Percentiles rank a stretch among this genome's conserved stretches.
Evolutionary conservation across 1,139 yeast genomes (phyloP).

Genomic region (Yamadazyma oceani): DNA sequence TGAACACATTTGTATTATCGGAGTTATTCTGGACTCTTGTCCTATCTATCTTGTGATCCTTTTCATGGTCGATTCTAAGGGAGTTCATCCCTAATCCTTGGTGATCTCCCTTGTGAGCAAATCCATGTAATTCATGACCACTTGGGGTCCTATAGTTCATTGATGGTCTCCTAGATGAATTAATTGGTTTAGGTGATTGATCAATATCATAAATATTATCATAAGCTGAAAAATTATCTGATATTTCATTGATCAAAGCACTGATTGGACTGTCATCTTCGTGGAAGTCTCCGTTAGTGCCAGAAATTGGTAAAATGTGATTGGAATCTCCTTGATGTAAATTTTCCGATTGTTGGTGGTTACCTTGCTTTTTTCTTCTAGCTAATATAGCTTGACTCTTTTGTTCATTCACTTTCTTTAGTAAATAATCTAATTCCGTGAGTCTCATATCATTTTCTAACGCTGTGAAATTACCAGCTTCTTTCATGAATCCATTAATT

Average conservation of each 20-base stretch:
- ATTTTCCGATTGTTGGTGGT: background rate
- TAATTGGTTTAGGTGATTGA: too few species aligned
- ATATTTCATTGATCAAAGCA: constrained; percentile 12
- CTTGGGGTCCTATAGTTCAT: background rate
- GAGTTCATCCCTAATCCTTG: too few species aligned
- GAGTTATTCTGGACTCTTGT: background rate
- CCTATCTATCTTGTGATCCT: background rate
- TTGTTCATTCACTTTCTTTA: constrained; percentile 7
- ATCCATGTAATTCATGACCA: too few species aligned
- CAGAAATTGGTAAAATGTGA: too few species aligned
- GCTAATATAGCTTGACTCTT: constrained; percentile 2
- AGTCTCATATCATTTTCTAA: constrained; percentile 27
- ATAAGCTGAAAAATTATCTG: constrained; percentile 9
- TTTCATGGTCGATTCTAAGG: constrained; percentile 1
- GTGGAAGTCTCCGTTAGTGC: too few species aligned
- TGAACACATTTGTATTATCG: constrained; percentile 3
- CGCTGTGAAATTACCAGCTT: constrained; percentile 17
- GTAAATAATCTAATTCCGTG: constrained; percentile 19
- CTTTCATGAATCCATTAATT: constrained; percentile 14
- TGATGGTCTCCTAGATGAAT: constrained; percentile 1
- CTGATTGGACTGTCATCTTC: constrained; percentile 3
- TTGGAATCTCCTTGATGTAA: too few species aligned
- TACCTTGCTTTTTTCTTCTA: background rate
- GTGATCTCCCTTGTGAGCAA: too few species aligned
- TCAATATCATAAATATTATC: background rate